A percentile compares a stretch with the other conserved stretches of the same genome.
Evolutionary conservation across 805 yeast genomes (phyloP).

Genomic region (Tetrapisispora namnaoensis): DNA sequence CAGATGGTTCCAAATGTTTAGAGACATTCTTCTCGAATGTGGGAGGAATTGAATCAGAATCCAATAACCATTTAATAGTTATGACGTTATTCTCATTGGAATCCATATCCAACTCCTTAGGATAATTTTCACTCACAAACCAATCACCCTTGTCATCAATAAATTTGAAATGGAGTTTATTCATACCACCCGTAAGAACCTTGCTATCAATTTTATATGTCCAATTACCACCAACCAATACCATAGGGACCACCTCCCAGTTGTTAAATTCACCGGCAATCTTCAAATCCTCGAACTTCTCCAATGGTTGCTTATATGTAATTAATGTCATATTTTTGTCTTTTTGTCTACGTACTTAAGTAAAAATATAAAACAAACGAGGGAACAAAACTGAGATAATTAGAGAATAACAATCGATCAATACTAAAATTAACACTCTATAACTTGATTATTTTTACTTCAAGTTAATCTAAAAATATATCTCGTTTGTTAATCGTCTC

Average conservation of each 20-base stretch:
- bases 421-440: no score
- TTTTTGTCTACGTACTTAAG: background rate
- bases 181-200: slow-evolving; percentile 8
- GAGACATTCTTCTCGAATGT: background rate
- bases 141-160: slow-evolving; percentile 22
- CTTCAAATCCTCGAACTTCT: slow-evolving; percentile 17
- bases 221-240: slow-evolving; percentile 12
- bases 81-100: slow-evolving; percentile 33
- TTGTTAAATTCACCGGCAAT: slow-evolving; percentile 33
- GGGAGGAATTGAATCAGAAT: background rate
- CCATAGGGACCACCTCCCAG: slow-evolving; percentile 25
- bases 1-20: no score
- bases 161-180: slow-evolving; percentile 20
- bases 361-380: no score
- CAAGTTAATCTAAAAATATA: no score
- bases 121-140: slow-evolving; percentile 24
- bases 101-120: slow-evolving; percentile 27
- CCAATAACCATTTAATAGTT: background rate
- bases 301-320: slow-evolving; percentile 11
- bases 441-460: no score
- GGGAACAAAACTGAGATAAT: no score
- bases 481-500: no score
- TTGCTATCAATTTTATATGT: slow-evolving; percentile 21
- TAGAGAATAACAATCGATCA: no score
- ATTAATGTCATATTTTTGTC: background rate